Evolutionary conservation across 2,329 filamentous ascomycete species (phyloP), one percentile per base, ranked within the genome.

Genomic region (Fusarium dlaminii): DNA sequence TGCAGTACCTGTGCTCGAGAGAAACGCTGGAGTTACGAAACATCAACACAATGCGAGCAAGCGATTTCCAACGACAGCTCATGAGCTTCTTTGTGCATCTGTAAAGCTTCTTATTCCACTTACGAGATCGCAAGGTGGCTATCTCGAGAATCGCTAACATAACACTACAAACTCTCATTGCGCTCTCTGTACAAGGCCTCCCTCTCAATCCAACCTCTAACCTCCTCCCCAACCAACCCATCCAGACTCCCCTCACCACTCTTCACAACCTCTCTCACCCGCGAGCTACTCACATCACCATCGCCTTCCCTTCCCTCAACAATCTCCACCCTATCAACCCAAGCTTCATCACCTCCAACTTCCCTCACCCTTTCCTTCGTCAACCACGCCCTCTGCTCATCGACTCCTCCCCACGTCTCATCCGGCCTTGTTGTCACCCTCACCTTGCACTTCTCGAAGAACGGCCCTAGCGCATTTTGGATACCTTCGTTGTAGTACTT

Each of bases 371-470:
- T 85, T 1, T 85, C 86, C 5, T 81, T 80, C 27, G 79, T 79
- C 62, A 95, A 77, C 13, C 78, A 93, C 14, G 85, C 67, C 83
- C 84, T 32, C 84, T 86, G 48, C 80, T 81, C 81, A 18, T 68
- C 77, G n/a, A 66, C 63, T 0, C 67, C 83, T 4, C 91, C 92
- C 87, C 90, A 93, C 48, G 86, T 86, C 30, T 87, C 88, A 57
- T 89, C 88, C 2, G 90, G 86, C 51, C 93, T 85, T 79, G 91
- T 87, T 56, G 89, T 92, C 4, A 94, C 90, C 18, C 90, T 85
- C 59, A 95, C 81, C 63, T 85, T 84, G 60, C 93, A 89, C 18
- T 86, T 85, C 3, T 84, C 82, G 72, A 95, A 91, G 78, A 94
- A 93, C 0, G 90, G 89, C 4, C 84, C 83, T 5, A 96, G 84